phyloP scores from a whole-genome alignment of 257 asterid genomes.

The Scutellaria galericulata region DNA sequence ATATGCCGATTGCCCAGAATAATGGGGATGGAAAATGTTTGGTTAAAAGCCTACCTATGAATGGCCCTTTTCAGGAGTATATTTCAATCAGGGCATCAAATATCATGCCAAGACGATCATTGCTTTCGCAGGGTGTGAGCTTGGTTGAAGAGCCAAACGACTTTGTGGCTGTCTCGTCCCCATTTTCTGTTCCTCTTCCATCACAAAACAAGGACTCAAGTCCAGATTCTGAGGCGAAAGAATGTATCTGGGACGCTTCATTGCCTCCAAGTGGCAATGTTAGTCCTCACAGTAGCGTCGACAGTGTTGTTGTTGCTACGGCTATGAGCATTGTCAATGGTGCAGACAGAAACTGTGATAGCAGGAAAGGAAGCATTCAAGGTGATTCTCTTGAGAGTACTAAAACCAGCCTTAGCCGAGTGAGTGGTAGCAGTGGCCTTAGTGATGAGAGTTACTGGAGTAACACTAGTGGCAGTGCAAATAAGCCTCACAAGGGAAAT shows the following conservation, averaged over 20 bases:
- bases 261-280: conserved; percentile 56
- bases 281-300: conserved; percentile 60
- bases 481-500: conserved; percentile 65
- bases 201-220: conserved; percentile 44
- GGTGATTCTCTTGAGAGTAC: conserved; percentile 62
- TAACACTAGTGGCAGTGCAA: conserved; percentile 52
- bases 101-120: conserved; percentile 40
- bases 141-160: conserved; percentile 42
- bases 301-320: conserved; percentile 45
- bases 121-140: conserved; percentile 44
- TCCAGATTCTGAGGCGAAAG: conserved; percentile 46
- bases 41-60: conserved; percentile 52
- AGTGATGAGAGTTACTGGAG: conserved; percentile 74
- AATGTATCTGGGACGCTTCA: conserved; percentile 63
- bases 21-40: conserved; percentile 49
- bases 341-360: conserved; percentile 45
- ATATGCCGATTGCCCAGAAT: conserved; percentile 59
- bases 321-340: conserved; percentile 52
- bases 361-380: conserved; percentile 42
- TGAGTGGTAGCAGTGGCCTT: conserved; percentile 61
- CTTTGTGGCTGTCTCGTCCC: conserved; percentile 34
- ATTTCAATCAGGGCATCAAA: conserved; percentile 57
- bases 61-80: conserved; percentile 63
- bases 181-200: conserved; percentile 36
- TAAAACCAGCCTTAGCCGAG: conserved; percentile 55